Evolutionary conservation across 1,139 yeast genomes (phyloP).

Genomic region (Candida freyschussii): DNA sequence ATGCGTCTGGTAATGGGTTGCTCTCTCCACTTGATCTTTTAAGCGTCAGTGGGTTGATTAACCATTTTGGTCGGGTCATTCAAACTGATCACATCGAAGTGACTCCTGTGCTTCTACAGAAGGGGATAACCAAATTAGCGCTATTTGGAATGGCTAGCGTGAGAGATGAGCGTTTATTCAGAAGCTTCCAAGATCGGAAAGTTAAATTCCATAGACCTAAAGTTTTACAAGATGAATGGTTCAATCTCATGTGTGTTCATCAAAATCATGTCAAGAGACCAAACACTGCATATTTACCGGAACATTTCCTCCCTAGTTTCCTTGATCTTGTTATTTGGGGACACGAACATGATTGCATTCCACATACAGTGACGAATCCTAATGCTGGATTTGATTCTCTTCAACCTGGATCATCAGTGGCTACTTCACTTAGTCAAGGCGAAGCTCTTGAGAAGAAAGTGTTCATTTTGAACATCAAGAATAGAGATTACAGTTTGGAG

Average conservation of each 20-base stretch:
- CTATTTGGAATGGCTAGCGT: conserved; percentile 86
- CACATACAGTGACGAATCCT: conserved; percentile 62
- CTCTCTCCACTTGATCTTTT: conserved; percentile 87
- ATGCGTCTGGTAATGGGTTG: conserved; percentile 84
- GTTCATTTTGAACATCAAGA: conserved; percentile 61
- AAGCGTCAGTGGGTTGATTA: conserved; percentile 75
- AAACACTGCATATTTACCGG: conserved; percentile 79
- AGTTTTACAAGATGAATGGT: conserved; percentile 61
- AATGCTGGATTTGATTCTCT: conserved; percentile 71
- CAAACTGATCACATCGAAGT: conserved; percentile 73
- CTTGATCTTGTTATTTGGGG: conserved; percentile 91
- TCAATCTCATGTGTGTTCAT: conserved; percentile 83
- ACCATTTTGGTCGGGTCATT: conserved; percentile 82
- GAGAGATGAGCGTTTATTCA: conserved; percentile 80
- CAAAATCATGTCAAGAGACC: conserved; percentile 85
- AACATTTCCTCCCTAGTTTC: conserved; percentile 73
- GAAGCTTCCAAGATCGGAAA: conserved; percentile 75
- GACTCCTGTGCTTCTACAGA: conserved; percentile 75
- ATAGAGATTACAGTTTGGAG: conserved; percentile 55
- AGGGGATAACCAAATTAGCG: conserved; percentile 79
- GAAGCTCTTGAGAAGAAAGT: conserved; percentile 75
- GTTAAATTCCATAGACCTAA: conserved; percentile 77
- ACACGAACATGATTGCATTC: conserved; percentile 93
- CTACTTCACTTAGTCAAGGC: conserved; percentile 84
- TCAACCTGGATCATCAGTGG: conserved; percentile 94